A percentile compares a stretch with the other conserved stretches of the same genome.
Evolutionary conservation across 176 grass and related monocot species (phyloP).

Genomic region (Thalia dealbata): DNA sequence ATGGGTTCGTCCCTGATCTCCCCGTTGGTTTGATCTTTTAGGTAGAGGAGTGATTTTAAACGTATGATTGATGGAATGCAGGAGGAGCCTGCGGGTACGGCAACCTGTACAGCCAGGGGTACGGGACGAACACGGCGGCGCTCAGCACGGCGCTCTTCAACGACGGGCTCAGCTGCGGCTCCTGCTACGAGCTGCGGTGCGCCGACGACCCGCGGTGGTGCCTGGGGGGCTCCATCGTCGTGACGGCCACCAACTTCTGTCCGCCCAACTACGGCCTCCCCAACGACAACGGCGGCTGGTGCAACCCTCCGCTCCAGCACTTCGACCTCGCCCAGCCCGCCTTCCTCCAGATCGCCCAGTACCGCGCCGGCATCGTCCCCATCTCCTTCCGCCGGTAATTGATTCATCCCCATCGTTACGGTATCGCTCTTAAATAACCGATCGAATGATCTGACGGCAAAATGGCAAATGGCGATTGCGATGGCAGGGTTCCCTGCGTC

Average conservation of each 20-base stretch:
- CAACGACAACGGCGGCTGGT: conserved; percentile 78
- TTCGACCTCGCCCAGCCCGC: conserved; percentile 86
- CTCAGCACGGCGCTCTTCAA: conserved; percentile 94
- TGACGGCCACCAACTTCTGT: conserved; percentile 92
- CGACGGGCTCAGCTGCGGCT: conserved; percentile 70
- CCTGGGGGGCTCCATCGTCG: conserved; percentile 58
- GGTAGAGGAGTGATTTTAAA: no score
- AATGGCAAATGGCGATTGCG: no score
- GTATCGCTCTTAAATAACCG: no score
- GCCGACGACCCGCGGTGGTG: conserved; percentile 35
- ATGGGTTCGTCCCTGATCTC: conserved; percentile 32
- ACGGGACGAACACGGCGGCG: conserved; percentile 81
- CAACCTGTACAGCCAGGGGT: conserved; percentile 88
- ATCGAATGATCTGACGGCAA: no score
- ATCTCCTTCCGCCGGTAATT: conserved; percentile 74
- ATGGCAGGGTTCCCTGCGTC: conserved; percentile 55
- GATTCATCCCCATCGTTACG: no score
- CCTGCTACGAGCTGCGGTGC: conserved; percentile 75
- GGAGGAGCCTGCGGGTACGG: conserved; percentile 88
- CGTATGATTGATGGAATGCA: conserved; percentile 3
- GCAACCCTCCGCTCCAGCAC: conserved; percentile 68
- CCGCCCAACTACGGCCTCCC: conserved; percentile 67
- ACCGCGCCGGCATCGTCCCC: conserved; percentile 75
- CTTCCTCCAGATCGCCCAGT: conserved; percentile 78
- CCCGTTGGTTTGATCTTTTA: no score